Base-by-base conservation (phyloP, 139 green algal genomes). In the Coelastrella sp. region DNA sequence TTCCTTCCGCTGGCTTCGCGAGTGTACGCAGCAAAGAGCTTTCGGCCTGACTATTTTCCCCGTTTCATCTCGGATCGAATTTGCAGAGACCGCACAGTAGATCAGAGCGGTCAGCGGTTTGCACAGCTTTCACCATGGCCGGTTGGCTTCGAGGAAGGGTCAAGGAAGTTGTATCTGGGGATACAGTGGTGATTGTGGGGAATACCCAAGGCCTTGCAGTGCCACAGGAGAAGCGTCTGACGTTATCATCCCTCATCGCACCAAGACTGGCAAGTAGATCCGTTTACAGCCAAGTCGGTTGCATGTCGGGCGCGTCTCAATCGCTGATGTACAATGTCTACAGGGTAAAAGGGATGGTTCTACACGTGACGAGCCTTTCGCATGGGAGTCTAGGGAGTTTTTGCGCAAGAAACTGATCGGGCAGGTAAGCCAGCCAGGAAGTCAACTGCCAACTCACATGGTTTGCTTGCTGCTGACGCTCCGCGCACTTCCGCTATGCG, bases 141-240 rank as follows among this genome's bases (percentile, higher is more conserved):
- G 78, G 78, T 45, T 98, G 95, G 95, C 79, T 98, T 13, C 80
- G 87, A 37, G 95, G 93, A 4, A 83, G 87, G 8, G 93, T 98
- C 21, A 99, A 99, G 90, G 92, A 95, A 79, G 96, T 99, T 4
- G 67, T 87, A 0, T 93, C 69, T 30, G 97, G 96, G 7, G 97
- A 99, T 83, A 97, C 93, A 2, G 25, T 99, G 2, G 89, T 98
- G 0, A 89, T 99, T 40, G 90, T 93, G 23, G 95, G 88, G 9
- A 80, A 62, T 25, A 88, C 89, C n/a, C 91, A 93, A 84, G 30
- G 59, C 27, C 84, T 66, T 48, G 62, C 89, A 8, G 38, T 75
- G 0, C 93, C 96, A 9, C 94, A 96, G 3, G 96, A 99, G 87
- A 99, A 99, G 92, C 91, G 93, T 0, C 90, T 99, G 45, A 99